Evolutionary conservation across 805 yeast species (phyloP), one percentile per base, ranked within the genome.

Genomic region (Sungouiella thailandica): DNA sequence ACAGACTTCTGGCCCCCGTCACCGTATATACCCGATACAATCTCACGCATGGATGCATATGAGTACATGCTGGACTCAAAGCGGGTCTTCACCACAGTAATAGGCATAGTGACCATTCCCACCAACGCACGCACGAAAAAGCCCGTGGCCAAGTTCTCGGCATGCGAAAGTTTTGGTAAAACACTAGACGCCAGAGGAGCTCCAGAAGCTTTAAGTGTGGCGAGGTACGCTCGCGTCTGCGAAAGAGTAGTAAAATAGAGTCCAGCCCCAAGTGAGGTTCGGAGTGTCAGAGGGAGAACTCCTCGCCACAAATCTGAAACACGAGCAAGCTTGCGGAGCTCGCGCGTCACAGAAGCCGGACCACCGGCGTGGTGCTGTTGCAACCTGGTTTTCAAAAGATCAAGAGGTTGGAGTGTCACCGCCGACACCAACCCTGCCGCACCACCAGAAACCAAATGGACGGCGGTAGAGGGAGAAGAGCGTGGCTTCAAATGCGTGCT

Each of bases 181-280:
- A 58, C 72, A 23, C 47, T 40, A 11, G 40, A 25, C 7, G 27
- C 26, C 22, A 37, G 32, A 8, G 18, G 23, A 72, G 74, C 15
- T 60, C 57, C 7, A 53, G 42, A 27, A 1, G 37, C 39, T 33
- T 54, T 51, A 32, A 41, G 31, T 9, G 35, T 34, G 9, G 82
- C 72, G 28, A 79, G 45, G 28, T 67, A 55, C 1, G 70, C 64
- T 38, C 97, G 66, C 35, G 79, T 62, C 4, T 70, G 46, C 39
- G 87, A 83, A 35, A 93, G 61, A 11, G 82, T 69, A 0, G 96
- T 73, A 34, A 93, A 68, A 50, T 93, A 93, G 22, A 93, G 59
- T 0, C 93, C 96, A 27, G 94, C 83, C 0, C 98, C 98, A 9
- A 86, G 66, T 0, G 96, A 86, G 0, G 96, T 90, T 39, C 98